Evolutionary conservation across 768 basidiomycete species (phyloP).

Genomic region (Xerocomellus amylosporus): DNA sequence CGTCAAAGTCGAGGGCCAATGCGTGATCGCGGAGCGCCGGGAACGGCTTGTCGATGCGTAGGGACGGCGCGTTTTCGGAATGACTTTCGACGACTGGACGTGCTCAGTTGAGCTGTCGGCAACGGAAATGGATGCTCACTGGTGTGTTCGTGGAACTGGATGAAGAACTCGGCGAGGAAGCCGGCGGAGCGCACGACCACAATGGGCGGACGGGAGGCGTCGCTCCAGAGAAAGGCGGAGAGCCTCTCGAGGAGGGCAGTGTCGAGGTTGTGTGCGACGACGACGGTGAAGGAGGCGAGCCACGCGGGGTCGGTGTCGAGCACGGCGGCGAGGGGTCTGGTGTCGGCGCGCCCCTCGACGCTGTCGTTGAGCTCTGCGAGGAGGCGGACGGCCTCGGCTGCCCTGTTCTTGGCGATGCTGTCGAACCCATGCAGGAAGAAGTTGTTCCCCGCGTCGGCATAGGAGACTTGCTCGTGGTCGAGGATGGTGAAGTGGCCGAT

Average conservation of each 20-base stretch:
- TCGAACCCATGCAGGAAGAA: conserved; percentile 82
- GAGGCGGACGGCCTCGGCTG: conserved; percentile 72
- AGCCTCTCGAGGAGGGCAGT: conserved; percentile 54
- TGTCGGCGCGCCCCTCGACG: conserved; percentile 69
- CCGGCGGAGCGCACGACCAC: conserved; percentile 82
- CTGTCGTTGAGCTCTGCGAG: conserved; percentile 85
- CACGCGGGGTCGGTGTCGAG: conserved; percentile 53
- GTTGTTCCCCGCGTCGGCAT: conserved; percentile 89
- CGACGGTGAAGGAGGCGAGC: conserved; percentile 65
- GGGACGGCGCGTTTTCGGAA: conserved; percentile 66
- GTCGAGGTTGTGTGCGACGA: conserved; percentile 83
- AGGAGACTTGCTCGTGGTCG: conserved; percentile 57
- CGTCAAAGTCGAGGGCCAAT: conserved; percentile 62
- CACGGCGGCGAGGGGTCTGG: conserved; percentile 52
- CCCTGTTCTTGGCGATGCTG: conserved; percentile 79
- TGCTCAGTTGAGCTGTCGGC: not conserved
- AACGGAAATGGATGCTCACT: conserved; percentile 44
- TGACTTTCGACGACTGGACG: conserved; percentile 82
- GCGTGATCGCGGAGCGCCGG: conserved; percentile 75
- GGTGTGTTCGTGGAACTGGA: conserved; percentile 87
- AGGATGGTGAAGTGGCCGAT: conserved; percentile 95
- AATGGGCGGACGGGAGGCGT: conserved; percentile 59
- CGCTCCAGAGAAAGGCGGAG: conserved; percentile 65
- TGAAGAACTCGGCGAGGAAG: conserved; percentile 83
- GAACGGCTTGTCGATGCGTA: conserved; percentile 90